phyloP scores from a whole-genome alignment of 352 stramenopile genomes.

The Saprolegnia diclina region DNA sequence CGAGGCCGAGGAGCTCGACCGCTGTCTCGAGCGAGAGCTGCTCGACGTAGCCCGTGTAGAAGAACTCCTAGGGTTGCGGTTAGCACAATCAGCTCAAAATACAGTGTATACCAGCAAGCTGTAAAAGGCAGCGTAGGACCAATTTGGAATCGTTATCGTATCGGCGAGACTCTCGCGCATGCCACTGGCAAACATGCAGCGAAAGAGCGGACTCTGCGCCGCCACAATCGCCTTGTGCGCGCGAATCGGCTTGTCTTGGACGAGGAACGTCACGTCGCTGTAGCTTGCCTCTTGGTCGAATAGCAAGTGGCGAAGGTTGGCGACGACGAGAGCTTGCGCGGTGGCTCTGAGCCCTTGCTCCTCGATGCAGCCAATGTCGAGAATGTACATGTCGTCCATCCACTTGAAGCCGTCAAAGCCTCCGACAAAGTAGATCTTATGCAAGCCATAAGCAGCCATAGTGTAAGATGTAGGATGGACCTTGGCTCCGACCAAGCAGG shows the following conservation, averaged over 20 bases:
- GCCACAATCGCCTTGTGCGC: constrained; percentile 29
- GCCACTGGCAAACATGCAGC: constrained; percentile 25
- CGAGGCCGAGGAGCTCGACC: constrained; percentile 20
- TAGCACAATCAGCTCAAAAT: not conserved
- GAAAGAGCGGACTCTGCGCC: constrained; percentile 21
- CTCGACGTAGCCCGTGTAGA: constrained; percentile 27
- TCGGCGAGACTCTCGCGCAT: constrained; percentile 20
- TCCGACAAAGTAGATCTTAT: constrained; percentile 26
- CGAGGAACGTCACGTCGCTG: constrained; percentile 27
- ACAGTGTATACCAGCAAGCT: constrained; percentile 17
- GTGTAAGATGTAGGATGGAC: not conserved
- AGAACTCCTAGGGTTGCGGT: constrained; percentile 17
- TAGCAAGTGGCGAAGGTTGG: constrained; percentile 19
- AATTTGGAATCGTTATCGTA: constrained; percentile 22
- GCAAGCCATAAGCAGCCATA: not conserved
- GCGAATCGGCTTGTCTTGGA: constrained; percentile 22
- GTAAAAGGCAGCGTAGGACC: constrained; percentile 21
- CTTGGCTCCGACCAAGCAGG: constrained; percentile 27
- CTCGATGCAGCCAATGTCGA: constrained; percentile 28
- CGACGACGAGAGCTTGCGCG: constrained; percentile 12
- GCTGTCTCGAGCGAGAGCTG: constrained; percentile 18
- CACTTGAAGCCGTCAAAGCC: constrained; percentile 30
- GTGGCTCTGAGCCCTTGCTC: constrained; percentile 14
- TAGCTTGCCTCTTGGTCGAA: constrained; percentile 24
- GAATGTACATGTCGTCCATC: constrained; percentile 28